Conservation (phyloP, 2,329 filamentous ascomycete species). For the Aspergillus texensis region DNA sequence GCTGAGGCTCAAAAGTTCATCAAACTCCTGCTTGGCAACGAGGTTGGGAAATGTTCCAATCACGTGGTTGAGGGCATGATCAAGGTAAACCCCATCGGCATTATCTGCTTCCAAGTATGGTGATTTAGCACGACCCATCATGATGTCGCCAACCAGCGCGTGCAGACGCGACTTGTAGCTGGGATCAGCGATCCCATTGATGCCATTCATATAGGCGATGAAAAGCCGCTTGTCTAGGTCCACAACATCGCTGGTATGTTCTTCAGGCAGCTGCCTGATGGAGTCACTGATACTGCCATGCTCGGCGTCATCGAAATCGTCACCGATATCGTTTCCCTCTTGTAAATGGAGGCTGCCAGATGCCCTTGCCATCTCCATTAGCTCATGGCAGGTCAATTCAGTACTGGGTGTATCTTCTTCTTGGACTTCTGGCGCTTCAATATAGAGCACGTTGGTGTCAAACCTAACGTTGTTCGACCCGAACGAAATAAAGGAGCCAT, state of each 20-base stretch:
- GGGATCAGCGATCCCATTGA: conserved; percentile 38
- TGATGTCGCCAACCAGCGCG: conserved; percentile 37
- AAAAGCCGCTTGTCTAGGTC: conserved; percentile 44
- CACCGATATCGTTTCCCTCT: conserved; percentile 22
- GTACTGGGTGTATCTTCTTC: conserved; percentile 28
- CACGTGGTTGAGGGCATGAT: conserved; percentile 40
- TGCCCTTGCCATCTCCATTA: conserved; percentile 38
- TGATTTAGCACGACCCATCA: conserved; percentile 31
- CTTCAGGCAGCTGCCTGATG: conserved; percentile 33
- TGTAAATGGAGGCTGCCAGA: conserved; percentile 25
- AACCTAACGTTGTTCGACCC: conserved; percentile 38
- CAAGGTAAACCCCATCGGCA: conserved; percentile 37
- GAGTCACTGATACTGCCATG: conserved; percentile 22
- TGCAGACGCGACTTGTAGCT: conserved; percentile 38
- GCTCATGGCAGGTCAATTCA: conserved; percentile 45
- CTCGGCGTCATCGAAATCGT: conserved; percentile 19
- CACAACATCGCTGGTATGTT: conserved; percentile 40
- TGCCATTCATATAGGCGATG: conserved; percentile 46
- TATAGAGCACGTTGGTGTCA: conserved; percentile 37
- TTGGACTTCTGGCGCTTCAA: conserved; percentile 31
- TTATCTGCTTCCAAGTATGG: conserved; percentile 38
- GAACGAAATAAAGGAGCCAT: conserved; percentile 42
- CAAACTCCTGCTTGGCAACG: conserved; percentile 40
- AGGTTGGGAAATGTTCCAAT: conserved; percentile 45
- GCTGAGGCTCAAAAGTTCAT: conserved; percentile 34